phyloP scores from a whole-genome alignment of 1,284 basidiomycete species.

The Pseudozyma sp. region DNA sequence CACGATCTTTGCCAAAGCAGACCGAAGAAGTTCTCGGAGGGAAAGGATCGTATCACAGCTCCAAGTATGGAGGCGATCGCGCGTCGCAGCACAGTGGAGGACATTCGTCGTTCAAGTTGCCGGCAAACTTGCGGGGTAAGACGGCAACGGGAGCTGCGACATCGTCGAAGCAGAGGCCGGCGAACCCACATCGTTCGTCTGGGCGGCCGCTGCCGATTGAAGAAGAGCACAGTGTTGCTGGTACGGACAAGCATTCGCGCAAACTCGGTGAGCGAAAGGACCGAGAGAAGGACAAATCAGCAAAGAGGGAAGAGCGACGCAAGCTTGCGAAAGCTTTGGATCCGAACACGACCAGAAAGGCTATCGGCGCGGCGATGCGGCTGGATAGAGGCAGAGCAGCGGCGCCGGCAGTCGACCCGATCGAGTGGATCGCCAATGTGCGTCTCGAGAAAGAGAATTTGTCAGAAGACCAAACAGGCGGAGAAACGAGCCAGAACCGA shows the following conservation, averaged over 20 bases:
- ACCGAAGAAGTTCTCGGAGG: constrained; percentile 6
- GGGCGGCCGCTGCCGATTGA: constrained; percentile 34
- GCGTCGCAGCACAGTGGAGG: constrained; percentile 46
- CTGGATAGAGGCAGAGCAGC: constrained; percentile 38
- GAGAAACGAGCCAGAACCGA: constrained; percentile 19
- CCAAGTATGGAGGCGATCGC: constrained; percentile 20
- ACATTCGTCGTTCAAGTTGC: constrained; percentile 42
- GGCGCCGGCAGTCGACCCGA: constrained; percentile 45
- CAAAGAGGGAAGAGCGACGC: constrained; percentile 20
- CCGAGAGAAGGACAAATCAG: constrained; percentile 13
- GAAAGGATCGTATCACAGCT: constrained; percentile 31
- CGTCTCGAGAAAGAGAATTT: constrained; percentile 46
- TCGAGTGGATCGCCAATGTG: constrained; percentile 59
- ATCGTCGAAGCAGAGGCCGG: constrained; percentile 13
- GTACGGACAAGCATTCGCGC: constrained; percentile 11
- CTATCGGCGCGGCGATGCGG: constrained; percentile 44
- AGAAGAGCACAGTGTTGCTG: constrained; percentile 28
- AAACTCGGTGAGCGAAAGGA: constrained; percentile 18
- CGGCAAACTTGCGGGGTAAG: constrained; percentile 19
- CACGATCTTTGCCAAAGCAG: constrained; percentile 42
- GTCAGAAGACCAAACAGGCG: constrained; percentile 25
- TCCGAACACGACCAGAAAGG: constrained; percentile 12
- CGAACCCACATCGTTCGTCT: constrained; percentile 13
- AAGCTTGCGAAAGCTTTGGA: constrained; percentile 16
- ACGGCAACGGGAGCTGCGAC: constrained; percentile 1